Conservation (phyloP, 208 protist genomes). For the Leishmania arabica region DNA sequence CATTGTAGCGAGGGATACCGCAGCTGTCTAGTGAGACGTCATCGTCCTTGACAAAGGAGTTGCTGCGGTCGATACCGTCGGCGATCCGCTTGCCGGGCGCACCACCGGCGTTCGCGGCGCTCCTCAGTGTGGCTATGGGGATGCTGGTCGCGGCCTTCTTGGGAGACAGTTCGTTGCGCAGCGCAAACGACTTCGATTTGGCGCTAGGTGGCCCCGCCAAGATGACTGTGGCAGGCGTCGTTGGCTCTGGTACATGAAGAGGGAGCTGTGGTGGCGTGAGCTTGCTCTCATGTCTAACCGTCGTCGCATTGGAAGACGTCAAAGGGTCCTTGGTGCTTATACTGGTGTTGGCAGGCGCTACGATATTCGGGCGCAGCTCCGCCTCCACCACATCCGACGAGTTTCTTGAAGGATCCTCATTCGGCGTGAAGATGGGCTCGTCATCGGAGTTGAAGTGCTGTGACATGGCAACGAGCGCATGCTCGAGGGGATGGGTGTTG, state of each 20-base stretch:
- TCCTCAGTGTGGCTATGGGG: conserved; percentile 6
- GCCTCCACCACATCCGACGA: background rate
- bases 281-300: background rate
- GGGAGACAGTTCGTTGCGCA: background rate
- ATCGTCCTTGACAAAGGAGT: conserved; percentile 18
- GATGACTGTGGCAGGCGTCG: background rate
- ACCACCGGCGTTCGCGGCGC: background rate
- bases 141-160: background rate
- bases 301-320: background rate
- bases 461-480: background rate
- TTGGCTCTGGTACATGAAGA: background rate
- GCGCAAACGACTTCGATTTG: background rate
- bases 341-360: background rate
- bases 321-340: background rate
- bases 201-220: too few relatives aligned
- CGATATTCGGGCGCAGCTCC: background rate
- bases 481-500: background rate
- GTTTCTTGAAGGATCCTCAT: background rate
- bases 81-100: conserved; percentile 15
- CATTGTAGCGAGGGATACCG: conserved; percentile 62
- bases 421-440: conserved; percentile 18
- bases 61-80: conserved; percentile 2
- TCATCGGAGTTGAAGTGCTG: background rate
- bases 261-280: conserved; percentile 8
- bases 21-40: conserved; percentile 64